Percentiles rank a stretch among this genome's conserved stretches.
Conservation (phyloP, 2,329 filamentous ascomycete genomes). For the Colletotrichum somersetense region DNA sequence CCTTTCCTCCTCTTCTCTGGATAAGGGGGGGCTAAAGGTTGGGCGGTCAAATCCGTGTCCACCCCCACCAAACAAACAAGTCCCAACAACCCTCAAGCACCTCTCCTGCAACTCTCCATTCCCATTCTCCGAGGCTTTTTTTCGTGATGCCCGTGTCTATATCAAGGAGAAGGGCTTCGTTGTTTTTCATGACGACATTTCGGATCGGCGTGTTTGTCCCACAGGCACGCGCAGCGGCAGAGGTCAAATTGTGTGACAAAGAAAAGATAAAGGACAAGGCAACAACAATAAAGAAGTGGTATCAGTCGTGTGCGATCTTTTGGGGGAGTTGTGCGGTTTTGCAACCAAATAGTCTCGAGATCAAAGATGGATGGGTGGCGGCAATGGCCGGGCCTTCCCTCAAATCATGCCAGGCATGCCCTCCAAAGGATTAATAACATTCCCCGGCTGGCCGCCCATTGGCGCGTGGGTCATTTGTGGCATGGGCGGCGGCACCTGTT, state of each 20-base stretch:
- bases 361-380: background rate
- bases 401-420: conserved; percentile 43
- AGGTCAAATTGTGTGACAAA: conserved; percentile 32
- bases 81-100: conserved; percentile 23
- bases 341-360: conserved; percentile 10
- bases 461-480: conserved; percentile 38
- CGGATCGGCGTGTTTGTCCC: conserved; percentile 6
- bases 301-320: conserved; percentile 34
- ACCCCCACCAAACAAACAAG: background rate
- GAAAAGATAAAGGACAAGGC: conserved; percentile 30
- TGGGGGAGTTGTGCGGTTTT: background rate
- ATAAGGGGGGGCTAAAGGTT: background rate
- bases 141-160: conserved; percentile 34
- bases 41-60: background rate
- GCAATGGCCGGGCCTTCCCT: background rate
- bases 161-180: conserved; percentile 11
- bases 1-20: background rate
- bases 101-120: background rate
- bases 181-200: conserved; percentile 39
- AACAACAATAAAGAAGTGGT: conserved; percentile 21
- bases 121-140: conserved; percentile 26
- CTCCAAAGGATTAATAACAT: conserved; percentile 37
- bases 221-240: conserved; percentile 36
- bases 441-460: conserved; percentile 35
- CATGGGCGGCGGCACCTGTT: conserved; percentile 44